Conservation (phyloP, 1,284 basidiomycete species). For the Ceratobasidium sp. region DNA sequence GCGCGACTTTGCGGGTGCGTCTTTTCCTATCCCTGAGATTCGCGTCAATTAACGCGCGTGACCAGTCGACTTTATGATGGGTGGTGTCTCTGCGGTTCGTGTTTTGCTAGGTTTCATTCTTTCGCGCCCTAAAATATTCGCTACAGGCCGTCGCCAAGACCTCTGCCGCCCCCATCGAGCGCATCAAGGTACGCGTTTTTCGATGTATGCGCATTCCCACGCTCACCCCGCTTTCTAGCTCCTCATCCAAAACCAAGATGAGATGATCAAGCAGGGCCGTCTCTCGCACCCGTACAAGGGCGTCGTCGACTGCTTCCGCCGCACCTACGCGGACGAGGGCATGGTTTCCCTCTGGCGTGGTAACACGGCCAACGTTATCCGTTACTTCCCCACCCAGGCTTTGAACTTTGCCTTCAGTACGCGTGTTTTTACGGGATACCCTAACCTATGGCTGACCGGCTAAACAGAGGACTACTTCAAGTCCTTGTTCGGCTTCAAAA, state of each 20-base stretch:
- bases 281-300: constrained; percentile 93
- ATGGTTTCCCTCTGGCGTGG: constrained; percentile 91
- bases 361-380: constrained; percentile 97
- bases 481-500: constrained; percentile 91
- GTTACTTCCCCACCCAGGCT: constrained; percentile 97
- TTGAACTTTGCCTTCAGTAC: constrained; percentile 94
- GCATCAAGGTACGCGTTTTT: constrained; percentile 70
- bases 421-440: constrained; percentile 51
- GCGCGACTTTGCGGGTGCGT: constrained; percentile 73
- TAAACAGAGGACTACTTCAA: constrained; percentile 92
- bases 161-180: constrained; percentile 97
- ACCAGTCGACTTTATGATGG: constrained; percentile 88
- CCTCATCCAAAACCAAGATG: constrained; percentile 96
- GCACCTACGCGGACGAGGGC: constrained; percentile 91
- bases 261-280: constrained; percentile 98
- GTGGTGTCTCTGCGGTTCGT: constrained; percentile 87
- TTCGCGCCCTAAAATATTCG: constrained; percentile 44
- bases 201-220: constrained; percentile 19
- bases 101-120: constrained; percentile 22
- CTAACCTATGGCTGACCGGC: constrained; percentile 45
- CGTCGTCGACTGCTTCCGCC: constrained; percentile 83
- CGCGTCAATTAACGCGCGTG: constrained; percentile 41
- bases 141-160: constrained; percentile 93
- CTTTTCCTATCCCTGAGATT: background rate
- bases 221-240: constrained; percentile 57